Conservation (phyloP, 257 asterid genomes). For the Fraxinus quadrangulata region DNA sequence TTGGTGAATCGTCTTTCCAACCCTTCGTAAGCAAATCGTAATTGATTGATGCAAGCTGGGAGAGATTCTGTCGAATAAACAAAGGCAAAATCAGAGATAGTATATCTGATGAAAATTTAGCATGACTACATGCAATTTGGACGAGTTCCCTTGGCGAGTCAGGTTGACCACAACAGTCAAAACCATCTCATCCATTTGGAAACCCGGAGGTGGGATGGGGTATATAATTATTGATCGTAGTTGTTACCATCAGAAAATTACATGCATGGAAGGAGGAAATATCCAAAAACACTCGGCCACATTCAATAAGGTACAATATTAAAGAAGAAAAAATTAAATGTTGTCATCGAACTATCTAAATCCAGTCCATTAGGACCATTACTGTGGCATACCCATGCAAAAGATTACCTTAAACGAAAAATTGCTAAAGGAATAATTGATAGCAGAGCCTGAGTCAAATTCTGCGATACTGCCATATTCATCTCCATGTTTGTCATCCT, state of each 20-base stretch:
- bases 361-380: neutral
- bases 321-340: neutral
- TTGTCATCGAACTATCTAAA: neutral
- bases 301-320: neutral
- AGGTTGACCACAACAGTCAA: neutral
- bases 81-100: neutral
- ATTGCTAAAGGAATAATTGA: conserved; percentile 91
- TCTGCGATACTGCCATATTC: conserved; percentile 74
- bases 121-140: neutral
- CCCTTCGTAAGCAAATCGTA: conserved; percentile 90
- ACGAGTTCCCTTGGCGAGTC: neutral
- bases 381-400: neutral
- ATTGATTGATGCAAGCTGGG: conserved; percentile 96
- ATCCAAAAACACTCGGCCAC: neutral
- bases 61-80: conserved; percentile 65
- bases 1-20: conserved; percentile 71
- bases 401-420: conserved; percentile 85
- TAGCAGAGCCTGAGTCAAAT: conserved; percentile 66
- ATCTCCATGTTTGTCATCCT: conserved; percentile 54
- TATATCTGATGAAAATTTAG: neutral
- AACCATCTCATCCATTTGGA: neutral
- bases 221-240: neutral
- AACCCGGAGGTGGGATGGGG: neutral
- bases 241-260: neutral
- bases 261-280: neutral